Percentiles rank a stretch among this genome's conserved stretches.
phyloP scores from a whole-genome alignment of 768 basidiomycete genomes.

The Russula earlei region DNA sequence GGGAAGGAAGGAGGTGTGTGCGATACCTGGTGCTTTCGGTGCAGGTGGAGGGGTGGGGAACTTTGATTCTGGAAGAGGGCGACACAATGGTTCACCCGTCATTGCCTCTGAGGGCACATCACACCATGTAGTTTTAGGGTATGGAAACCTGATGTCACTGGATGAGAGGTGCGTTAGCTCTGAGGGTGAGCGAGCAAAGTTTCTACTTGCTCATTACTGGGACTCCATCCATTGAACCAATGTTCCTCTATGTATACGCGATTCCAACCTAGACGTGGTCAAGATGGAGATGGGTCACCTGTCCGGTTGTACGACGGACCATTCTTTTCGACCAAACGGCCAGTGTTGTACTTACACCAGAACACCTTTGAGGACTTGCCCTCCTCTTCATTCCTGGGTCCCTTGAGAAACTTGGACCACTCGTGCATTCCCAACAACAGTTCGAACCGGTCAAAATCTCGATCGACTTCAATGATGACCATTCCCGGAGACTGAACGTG shows the following conservation, averaged over 20 bases:
- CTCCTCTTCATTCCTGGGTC: conserved; percentile 26
- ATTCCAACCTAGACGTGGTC: conserved; percentile 34
- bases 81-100: conserved; percentile 33
- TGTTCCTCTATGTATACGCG: conserved; percentile 34
- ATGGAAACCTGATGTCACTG: conserved; percentile 31
- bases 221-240: conserved; percentile 33
- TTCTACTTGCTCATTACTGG: conserved; percentile 24
- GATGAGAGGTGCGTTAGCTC: not conserved
- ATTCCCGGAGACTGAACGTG: conserved; percentile 35
- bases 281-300: too few relatives aligned
- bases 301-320: conserved; percentile 33
- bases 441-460: conserved; percentile 27
- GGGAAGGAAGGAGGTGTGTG: not conserved
- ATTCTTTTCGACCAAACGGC: conserved; percentile 36
- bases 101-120: conserved; percentile 31
- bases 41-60: conserved; percentile 24
- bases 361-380: conserved; percentile 29
- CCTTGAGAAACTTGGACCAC: conserved; percentile 33
- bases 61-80: conserved; percentile 32
- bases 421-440: conserved; percentile 34
- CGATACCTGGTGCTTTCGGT: conserved; percentile 28
- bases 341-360: conserved; percentile 32
- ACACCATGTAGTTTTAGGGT: conserved; percentile 33
- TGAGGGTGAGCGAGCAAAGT: not conserved
- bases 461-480: conserved; percentile 36